A percentile compares a stretch with the other conserved stretches of the same genome.
These are phyloP conservation scores for Parmelia sp. DNA, from an alignment of 495 filamentous ascomycete genomes.

Conservation along the genomic window DNA sequence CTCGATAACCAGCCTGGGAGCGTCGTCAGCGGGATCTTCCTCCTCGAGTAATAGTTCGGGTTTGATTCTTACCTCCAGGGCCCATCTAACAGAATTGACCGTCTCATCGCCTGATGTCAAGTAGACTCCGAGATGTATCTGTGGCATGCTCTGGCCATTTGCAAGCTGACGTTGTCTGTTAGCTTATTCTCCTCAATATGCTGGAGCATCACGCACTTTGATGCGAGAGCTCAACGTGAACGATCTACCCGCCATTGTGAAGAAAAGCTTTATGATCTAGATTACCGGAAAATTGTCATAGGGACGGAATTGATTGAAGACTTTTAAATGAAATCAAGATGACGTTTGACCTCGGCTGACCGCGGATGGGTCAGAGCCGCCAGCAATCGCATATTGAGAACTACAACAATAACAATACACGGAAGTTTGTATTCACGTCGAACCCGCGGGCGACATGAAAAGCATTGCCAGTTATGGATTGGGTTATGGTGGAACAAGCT, in stretches of 20 bases:
- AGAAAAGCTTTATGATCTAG: neutral
- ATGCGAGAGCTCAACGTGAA: constrained; percentile 11
- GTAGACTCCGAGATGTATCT: constrained; percentile 63
- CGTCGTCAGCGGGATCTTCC: neutral
- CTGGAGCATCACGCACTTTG: constrained; percentile 1
- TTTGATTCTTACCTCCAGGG: constrained; percentile 34
- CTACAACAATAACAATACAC: too few relatives aligned
- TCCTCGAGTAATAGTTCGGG: neutral
- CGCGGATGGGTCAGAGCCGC: neutral
- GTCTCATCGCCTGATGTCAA: constrained; percentile 49
- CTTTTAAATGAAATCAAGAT: neutral
- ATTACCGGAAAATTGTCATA: neutral
- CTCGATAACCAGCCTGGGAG: constrained; percentile 29
- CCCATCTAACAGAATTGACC: constrained; percentile 41
- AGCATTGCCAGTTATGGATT: too few relatives aligned
- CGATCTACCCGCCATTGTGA: constrained; percentile 7
- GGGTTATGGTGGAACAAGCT: too few relatives aligned
- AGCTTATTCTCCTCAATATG: neutral
- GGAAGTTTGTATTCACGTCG: too few relatives aligned
- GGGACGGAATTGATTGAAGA: neutral
- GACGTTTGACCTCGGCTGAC: constrained; percentile 3
- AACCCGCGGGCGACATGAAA: too few relatives aligned
- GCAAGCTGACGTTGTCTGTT: constrained; percentile 33
- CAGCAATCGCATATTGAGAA: too few relatives aligned
- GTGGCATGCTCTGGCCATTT: constrained; percentile 55